Percentiles rank a stretch among this genome's conserved stretches.
Evolutionary conservation across 2,329 filamentous ascomycete species (phyloP).

Genomic region (Elsinoe batatas): DNA sequence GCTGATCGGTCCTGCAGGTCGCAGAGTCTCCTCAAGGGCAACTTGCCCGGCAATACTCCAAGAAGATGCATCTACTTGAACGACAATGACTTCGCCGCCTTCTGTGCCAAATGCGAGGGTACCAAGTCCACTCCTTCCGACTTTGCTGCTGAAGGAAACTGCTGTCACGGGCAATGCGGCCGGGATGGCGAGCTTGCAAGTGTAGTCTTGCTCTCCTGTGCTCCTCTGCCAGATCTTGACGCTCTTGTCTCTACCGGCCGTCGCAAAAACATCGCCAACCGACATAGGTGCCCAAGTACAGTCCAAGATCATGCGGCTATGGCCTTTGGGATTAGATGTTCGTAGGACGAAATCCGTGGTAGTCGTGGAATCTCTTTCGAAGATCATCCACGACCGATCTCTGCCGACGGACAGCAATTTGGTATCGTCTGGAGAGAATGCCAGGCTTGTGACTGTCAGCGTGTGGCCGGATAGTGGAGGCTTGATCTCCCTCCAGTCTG

Average conservation of each 20-base stretch:
- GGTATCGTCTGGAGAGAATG: slow-evolving; percentile 65
- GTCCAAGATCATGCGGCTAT: slow-evolving; percentile 85
- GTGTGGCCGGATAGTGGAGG: slow-evolving; percentile 77
- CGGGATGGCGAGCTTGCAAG: slow-evolving; percentile 20
- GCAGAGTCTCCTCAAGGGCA: slow-evolving; percentile 14
- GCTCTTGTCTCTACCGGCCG: slow-evolving; percentile 79
- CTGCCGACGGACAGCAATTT: slow-evolving; percentile 80
- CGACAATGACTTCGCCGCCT: slow-evolving; percentile 20
- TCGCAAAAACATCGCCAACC: slow-evolving; percentile 55
- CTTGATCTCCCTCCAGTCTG: slow-evolving; percentile 75
- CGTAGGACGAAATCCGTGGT: slow-evolving; percentile 45
- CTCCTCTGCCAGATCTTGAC: slow-evolving; percentile 51
- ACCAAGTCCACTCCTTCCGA: background rate
- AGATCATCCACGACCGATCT: slow-evolving; percentile 86
- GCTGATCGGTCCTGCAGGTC: slow-evolving; percentile 22
- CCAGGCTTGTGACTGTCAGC: slow-evolving; percentile 71
- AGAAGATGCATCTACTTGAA: slow-evolving; percentile 11
- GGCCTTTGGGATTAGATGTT: slow-evolving; percentile 68
- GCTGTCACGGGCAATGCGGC: slow-evolving; percentile 26
- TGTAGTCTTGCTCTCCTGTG: slow-evolving; percentile 6
- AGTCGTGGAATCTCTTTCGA: slow-evolving; percentile 42
- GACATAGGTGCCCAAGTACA: slow-evolving; percentile 63
- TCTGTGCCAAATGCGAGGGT: slow-evolving; percentile 24
- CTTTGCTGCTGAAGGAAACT: slow-evolving; percentile 22
- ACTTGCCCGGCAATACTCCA: slow-evolving; percentile 6